Conservation (phyloP, 495 filamentous ascomycete species). For the Neurospora cerealis region DNA sequence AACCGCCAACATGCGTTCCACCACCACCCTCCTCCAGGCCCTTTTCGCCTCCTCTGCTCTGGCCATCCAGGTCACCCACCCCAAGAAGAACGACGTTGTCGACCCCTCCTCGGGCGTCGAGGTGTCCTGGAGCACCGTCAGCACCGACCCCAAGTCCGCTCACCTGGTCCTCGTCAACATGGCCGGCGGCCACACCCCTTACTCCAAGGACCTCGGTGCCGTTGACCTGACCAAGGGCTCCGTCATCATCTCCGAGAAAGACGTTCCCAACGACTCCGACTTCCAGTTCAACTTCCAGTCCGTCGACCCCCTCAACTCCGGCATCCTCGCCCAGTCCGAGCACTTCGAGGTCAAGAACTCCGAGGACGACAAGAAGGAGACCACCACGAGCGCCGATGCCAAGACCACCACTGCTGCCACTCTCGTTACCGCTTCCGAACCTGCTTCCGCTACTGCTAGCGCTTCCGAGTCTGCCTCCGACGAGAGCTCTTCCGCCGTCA, state of each 20-base stretch:
- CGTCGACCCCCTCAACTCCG: constrained; percentile 2
- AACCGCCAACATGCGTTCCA: constrained; percentile 16
- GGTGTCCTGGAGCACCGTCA: constrained; percentile 18
- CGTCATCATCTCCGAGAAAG: constrained; percentile 6
- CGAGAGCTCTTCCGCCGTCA: neutral
- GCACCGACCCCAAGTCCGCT: constrained; percentile 15
- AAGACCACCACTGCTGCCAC: constrained; percentile 2
- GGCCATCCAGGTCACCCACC: constrained; percentile 19
- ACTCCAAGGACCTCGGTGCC: constrained; percentile 18
- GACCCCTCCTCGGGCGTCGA: constrained; percentile 12
- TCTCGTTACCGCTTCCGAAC: neutral
- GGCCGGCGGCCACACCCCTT: constrained; percentile 20
- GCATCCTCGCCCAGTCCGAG: constrained; percentile 22
- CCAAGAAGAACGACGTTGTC: constrained; percentile 15
- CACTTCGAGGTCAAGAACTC: constrained; percentile 16
- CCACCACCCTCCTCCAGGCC: constrained; percentile 7
- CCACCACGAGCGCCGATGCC: neutral
- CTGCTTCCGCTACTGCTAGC: neutral
- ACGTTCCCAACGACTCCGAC: constrained; percentile 9
- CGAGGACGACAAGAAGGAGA: neutral
- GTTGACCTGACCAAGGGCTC: constrained; percentile 16
- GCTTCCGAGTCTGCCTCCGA: neutral
- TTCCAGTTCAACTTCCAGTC: constrained; percentile 26
- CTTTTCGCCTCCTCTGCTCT: constrained; percentile 11
- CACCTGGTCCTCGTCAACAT: constrained; percentile 23